Percentiles rank a stretch among this genome's conserved stretches.
These are phyloP conservation scores for Polygonum aviculare DNA, from an alignment of 148 eudicot genomes.

Conservation along the genomic window DNA sequence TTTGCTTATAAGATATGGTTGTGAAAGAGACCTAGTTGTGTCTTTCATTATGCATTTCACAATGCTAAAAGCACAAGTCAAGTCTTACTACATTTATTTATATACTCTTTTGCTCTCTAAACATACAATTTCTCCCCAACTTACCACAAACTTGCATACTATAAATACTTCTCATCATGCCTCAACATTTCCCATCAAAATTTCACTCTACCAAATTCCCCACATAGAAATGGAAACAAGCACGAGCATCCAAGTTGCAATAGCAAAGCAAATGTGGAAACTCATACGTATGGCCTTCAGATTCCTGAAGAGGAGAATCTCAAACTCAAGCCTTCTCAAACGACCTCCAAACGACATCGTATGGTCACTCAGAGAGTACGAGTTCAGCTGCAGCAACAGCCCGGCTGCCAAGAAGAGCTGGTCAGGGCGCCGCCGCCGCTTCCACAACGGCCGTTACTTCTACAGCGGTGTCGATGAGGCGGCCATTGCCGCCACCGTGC, in stretches of 20 bases:
- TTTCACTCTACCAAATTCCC: not conserved
- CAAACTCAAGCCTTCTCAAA: not conserved
- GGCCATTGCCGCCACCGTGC: constrained; percentile 17
- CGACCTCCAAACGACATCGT: constrained; percentile 17
- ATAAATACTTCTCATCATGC: not conserved
- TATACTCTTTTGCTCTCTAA: not conserved
- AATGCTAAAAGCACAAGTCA: not conserved
- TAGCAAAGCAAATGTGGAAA: constrained; percentile 5
- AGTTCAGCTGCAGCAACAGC: constrained; percentile 71
- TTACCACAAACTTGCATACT: not conserved
- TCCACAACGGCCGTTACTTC: constrained; percentile 5
- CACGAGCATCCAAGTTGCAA: not conserved
- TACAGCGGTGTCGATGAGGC: constrained; percentile 19
- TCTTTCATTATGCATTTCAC: not conserved
- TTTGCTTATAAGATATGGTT: too few relatives aligned
- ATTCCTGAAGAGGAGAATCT: not conserved
- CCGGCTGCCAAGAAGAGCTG: constrained; percentile 31
- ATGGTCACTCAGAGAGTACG: constrained; percentile 40
- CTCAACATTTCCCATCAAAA: not conserved
- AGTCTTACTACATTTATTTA: not conserved
- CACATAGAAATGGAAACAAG: not conserved
- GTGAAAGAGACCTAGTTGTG: too few relatives aligned
- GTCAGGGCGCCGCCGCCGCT: constrained; percentile 15
- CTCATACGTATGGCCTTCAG: not conserved
- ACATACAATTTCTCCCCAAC: constrained; percentile 7